Conservation (phyloP, 495 filamentous ascomycete species). For the Elasticomyces elasticus region DNA sequence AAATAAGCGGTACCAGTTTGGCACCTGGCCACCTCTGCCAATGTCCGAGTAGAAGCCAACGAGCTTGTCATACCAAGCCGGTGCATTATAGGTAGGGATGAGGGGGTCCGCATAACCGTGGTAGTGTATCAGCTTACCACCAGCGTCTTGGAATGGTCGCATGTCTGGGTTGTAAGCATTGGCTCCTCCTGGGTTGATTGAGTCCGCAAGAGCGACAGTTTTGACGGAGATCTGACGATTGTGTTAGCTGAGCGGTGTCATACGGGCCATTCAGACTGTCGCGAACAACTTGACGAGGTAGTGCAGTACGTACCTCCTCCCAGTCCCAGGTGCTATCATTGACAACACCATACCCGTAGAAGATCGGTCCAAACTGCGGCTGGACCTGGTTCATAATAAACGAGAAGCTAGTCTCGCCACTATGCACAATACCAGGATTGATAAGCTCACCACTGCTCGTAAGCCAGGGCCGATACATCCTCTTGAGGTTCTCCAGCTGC, state of each 20-base stretch:
- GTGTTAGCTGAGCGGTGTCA: neutral
- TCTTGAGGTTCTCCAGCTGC: constrained; percentile 4
- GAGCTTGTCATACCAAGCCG: constrained; percentile 29
- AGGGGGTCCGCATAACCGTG: constrained; percentile 22
- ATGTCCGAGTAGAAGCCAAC: constrained; percentile 37
- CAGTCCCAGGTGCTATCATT: constrained; percentile 27
- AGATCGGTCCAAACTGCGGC: constrained; percentile 9
- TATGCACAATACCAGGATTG: constrained; percentile 24
- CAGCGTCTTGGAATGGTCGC: neutral
- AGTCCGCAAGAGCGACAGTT: neutral
- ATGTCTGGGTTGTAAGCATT: neutral
- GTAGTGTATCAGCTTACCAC: constrained; percentile 18
- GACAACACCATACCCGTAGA: constrained; percentile 45
- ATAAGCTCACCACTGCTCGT: constrained; percentile 17
- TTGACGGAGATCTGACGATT: neutral
- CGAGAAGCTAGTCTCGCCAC: neutral
- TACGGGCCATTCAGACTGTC: no score
- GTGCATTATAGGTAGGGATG: constrained; percentile 19
- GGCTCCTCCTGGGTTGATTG: constrained; percentile 2
- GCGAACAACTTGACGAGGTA: no score
- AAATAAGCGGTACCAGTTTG: constrained; percentile 42
- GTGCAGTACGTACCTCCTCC: neutral
- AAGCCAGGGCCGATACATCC: constrained; percentile 3
- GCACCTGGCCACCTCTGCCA: neutral
- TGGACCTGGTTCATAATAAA: neutral